Base-by-base conservation (phyloP, 2,329 filamentous ascomycete species). In the Cladosporium colombiae region DNA sequence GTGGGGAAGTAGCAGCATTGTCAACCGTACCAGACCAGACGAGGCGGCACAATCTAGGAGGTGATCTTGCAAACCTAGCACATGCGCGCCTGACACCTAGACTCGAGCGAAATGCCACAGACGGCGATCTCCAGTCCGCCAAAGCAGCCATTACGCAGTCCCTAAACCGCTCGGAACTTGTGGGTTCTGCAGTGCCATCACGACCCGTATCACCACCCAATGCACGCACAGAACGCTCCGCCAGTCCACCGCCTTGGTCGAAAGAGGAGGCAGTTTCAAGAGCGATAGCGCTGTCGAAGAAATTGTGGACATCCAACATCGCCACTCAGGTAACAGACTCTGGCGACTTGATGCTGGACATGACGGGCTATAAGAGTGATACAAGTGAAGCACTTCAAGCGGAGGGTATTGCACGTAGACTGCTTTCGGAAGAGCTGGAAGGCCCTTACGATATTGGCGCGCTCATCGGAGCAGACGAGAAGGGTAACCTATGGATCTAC, bases 401-500 rank as follows among this genome's bases (percentile, higher is more conserved):
- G 21, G 95, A 99, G 78, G 88, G 96, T n/a, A 85, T 98, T 68
- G 95, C 95, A 5, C 88, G 95, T 25, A 95, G 94, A 76, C 92
- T 99, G 60, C 85, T 99, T 14, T 89, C 93, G 0, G 93, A 99
- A 75, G 94, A 98, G 78, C 81, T 98, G 16, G 91, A 97, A 73
- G 95, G 93, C 25, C 93, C 94, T 75, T 97, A 97, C 77, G 95
- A 99, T 75, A 96, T 99, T 72, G 95, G 95, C 6, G 90, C 94
- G 1, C 84, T 99, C 33, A 97, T 99, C 72, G 95, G 93, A 14
- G 94, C 95, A 53, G 95, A 99, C 75, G 93, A 96, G 74, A 88
- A 95, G 67, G 95, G 95, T 7, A 99, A 99, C 73, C 84, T 99
- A n/a, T 98, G 95, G 94, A 98, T 99, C 70, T 99, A 99, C 81